Evolutionary conservation across 2,329 filamentous ascomycete genomes (phyloP).

Genomic region (Talaromyces amestolkiae): DNA sequence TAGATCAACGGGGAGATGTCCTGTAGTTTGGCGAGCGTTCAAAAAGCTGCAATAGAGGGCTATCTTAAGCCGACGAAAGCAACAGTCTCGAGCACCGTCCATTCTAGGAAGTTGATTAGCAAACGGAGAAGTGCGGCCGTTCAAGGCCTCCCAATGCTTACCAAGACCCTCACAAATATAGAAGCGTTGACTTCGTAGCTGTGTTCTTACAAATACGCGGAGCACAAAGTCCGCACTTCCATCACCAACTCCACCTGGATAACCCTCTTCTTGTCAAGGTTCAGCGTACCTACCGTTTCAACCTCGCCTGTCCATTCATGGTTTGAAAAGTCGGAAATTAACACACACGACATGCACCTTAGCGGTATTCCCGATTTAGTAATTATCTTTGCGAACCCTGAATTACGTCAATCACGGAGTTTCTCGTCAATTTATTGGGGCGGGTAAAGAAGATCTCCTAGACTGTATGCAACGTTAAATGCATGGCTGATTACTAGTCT

Average conservation of each 20-base stretch:
- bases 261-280: background rate
- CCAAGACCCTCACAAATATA: background rate
- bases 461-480: background rate
- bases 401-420: slow-evolving; percentile 2
- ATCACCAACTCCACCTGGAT: background rate
- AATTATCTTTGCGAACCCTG: background rate
- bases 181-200: background rate
- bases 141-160: background rate
- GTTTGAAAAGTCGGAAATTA: background rate
- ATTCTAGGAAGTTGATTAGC: background rate
- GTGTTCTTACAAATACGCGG: background rate
- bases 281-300: background rate
- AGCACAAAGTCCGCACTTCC: background rate
- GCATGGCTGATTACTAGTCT: background rate
- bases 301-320: background rate
- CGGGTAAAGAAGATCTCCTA: background rate
- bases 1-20: background rate
- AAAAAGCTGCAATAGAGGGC: background rate
- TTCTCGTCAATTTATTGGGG: background rate
- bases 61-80: background rate
- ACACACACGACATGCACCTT: background rate
- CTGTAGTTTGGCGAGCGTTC: background rate
- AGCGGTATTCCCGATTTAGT: background rate
- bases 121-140: background rate
- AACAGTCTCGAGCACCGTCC: background rate